Evolutionary conservation across 169 alveolate genomes (phyloP), one percentile per base, ranked within the genome.

Genomic region (Cryptosporidium meleagridis): DNA sequence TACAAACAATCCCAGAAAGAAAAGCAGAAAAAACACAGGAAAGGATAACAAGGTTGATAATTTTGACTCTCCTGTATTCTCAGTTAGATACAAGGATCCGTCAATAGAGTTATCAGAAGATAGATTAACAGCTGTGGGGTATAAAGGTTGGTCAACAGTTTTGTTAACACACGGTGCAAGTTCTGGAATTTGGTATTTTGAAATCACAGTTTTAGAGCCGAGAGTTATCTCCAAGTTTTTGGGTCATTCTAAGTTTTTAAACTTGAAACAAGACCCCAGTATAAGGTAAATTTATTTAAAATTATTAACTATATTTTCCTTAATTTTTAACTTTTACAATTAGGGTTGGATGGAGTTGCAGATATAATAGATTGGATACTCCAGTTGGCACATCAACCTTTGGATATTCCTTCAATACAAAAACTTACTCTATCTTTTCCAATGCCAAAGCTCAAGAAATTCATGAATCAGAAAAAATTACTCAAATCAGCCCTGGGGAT

Each of bases 401-500:
- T 65, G 67, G 89, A 48, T 80, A 62, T 29, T 80, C 89, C 8
- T 41, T 80, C 18, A 44, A 68, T 31, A 80, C 62, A 62, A 62
- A 45, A 12, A 37, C 73, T 21, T 67, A 14, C 52, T 44, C 53
- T 18, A 35, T 59, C 5, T 80, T 80, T 29, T 45, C 33, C 48
- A 59, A 62, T 26, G 62, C 80, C 10, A 39, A 53, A 33, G 37
- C 35, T 26, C 45, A 44, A 31, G 26, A 45, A 9, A 71, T 9
- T 23, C 39, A 29, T 9, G 58, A 35, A n/a, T 2, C 16, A 48
- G 33, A 23, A 35, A 58, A 59, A 16, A 35, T 6, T n/a, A 59
- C 18, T 14, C 58, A 53, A 55, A 41, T 62, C 10, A 80, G 14
- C 41, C 62, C 89, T 7, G 95, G 95, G 9, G 95, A 92, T 75